phyloP scores from a whole-genome alignment of 2,329 filamentous ascomycete genomes.

The Curvularia lunata region DNA sequence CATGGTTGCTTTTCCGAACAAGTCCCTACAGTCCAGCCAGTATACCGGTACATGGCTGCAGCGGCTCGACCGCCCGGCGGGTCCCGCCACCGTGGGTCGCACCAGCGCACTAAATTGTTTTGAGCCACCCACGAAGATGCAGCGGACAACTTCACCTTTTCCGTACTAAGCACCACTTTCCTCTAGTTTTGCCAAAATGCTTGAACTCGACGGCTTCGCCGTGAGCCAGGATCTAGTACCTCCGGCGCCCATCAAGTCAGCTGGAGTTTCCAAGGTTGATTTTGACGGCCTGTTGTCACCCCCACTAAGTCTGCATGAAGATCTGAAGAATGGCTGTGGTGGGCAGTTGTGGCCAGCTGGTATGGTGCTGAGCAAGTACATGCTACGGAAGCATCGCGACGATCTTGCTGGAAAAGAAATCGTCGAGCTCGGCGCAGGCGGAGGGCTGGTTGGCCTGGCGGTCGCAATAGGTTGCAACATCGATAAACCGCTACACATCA shows the following conservation, averaged over 20 bases:
- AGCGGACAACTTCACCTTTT: slow-evolving; percentile 2
- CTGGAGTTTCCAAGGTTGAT: slow-evolving; percentile 59
- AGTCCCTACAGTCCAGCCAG: too few species aligned
- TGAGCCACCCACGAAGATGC: slow-evolving; percentile 11
- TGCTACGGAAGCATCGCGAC: slow-evolving; percentile 75
- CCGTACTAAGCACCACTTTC: background rate
- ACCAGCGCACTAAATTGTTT: slow-evolving; percentile 11
- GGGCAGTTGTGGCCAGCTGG: slow-evolving; percentile 95
- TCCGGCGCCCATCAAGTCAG: slow-evolving; percentile 58
- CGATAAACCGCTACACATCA: slow-evolving; percentile 73
- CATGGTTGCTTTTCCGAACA: background rate
- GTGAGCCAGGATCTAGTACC: slow-evolving; percentile 64
- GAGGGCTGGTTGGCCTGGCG: slow-evolving; percentile 78
- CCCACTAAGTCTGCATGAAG: slow-evolving; percentile 80
- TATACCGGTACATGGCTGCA: too few species aligned
- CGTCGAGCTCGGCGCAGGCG: slow-evolving; percentile 91
- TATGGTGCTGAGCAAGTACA: slow-evolving; percentile 83
- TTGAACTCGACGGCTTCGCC: slow-evolving; percentile 42
- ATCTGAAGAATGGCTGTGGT: slow-evolving; percentile 85
- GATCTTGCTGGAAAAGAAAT: slow-evolving; percentile 71
- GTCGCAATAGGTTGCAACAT: slow-evolving; percentile 62
- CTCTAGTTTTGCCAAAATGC: background rate
- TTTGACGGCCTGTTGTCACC: slow-evolving; percentile 77
- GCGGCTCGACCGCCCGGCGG: background rate
- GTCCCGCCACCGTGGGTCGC: slow-evolving; percentile 4